Percentiles rank a stretch among this genome's conserved stretches.
Evolutionary conservation across 2,329 filamentous ascomycete species (phyloP).

Genomic region (Cladophialophora carrionii): DNA sequence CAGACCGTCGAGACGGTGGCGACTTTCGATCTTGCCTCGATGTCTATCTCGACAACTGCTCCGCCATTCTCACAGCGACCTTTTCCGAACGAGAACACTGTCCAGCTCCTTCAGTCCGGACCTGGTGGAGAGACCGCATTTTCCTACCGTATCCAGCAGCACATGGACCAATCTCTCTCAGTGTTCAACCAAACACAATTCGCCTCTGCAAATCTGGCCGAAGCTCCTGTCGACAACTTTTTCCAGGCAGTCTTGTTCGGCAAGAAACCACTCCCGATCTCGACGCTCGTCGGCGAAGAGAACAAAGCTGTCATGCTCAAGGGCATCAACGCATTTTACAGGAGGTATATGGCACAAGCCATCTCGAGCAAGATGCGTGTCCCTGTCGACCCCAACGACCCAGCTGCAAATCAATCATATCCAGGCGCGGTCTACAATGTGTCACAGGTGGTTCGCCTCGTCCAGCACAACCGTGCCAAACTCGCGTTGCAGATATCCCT

Average conservation of each 20-base stretch:
- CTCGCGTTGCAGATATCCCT: slow-evolving; percentile 27
- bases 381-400: background rate
- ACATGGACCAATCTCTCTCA: slow-evolving; percentile 27
- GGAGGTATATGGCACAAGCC: slow-evolving; percentile 37
- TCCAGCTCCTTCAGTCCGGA: slow-evolving; percentile 16
- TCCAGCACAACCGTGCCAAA: slow-evolving; percentile 29
- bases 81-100: slow-evolving; percentile 17
- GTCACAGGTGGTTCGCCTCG: background rate
- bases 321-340: slow-evolving; percentile 31
- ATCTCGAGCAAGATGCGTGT: slow-evolving; percentile 34
- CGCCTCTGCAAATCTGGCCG: background rate
- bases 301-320: background rate
- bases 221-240: slow-evolving; percentile 27
- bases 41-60: no score
- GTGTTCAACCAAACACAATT: slow-evolving; percentile 33
- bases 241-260: slow-evolving; percentile 36
- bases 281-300: background rate
- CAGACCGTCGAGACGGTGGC: slow-evolving; percentile 19
- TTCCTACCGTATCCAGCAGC: slow-evolving; percentile 24
- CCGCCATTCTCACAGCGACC: slow-evolving; percentile 19
- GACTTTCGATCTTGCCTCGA: slow-evolving; percentile 11
- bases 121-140: slow-evolving; percentile 23
- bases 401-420: slow-evolving; percentile 2
- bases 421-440: slow-evolving; percentile 10
- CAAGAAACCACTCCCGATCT: slow-evolving; percentile 5